Evolutionary conservation across 768 basidiomycete genomes (phyloP).

Genomic region (Collybiopsis luxurians): DNA sequence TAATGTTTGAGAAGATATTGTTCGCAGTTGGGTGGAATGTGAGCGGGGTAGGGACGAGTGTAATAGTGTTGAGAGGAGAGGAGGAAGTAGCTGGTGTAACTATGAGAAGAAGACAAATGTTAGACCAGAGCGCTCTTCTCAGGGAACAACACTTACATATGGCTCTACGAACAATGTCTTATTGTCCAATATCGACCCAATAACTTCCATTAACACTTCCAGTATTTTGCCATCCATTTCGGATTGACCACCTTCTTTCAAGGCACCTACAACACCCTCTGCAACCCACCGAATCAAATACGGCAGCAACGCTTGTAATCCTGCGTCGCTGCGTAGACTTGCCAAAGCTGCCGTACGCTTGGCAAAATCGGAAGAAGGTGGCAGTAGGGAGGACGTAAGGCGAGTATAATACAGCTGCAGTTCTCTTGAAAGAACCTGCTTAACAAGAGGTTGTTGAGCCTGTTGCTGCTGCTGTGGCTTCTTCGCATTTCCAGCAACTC

Average conservation of each 20-base stretch:
- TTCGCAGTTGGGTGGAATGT: slow-evolving; percentile 72
- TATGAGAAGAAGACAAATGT: slow-evolving; percentile 25
- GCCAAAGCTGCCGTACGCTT: slow-evolving; percentile 90
- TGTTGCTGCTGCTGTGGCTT: slow-evolving; percentile 40
- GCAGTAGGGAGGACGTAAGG: slow-evolving; percentile 80
- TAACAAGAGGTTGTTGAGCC: slow-evolving; percentile 76
- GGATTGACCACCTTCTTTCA: slow-evolving; percentile 52
- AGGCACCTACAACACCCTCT: slow-evolving; percentile 73
- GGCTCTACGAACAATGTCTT: slow-evolving; percentile 91
- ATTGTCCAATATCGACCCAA: slow-evolving; percentile 84
- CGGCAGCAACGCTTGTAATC: slow-evolving; percentile 86
- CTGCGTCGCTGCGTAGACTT: slow-evolving; percentile 85
- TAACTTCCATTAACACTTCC: slow-evolving; percentile 81
- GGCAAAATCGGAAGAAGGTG: slow-evolving; percentile 59
- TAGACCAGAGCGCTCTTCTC: slow-evolving; percentile 3
- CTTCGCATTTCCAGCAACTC: slow-evolving; percentile 23
- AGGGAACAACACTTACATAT: slow-evolving; percentile 61
- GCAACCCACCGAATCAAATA: slow-evolving; percentile 95
- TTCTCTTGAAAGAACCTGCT: slow-evolving; percentile 90
- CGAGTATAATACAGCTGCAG: slow-evolving; percentile 93
- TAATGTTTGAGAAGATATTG: slow-evolving; percentile 79
- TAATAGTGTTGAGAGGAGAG: slow-evolving; percentile 87
- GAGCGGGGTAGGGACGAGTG: slow-evolving; percentile 79
- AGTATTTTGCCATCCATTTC: slow-evolving; percentile 71
- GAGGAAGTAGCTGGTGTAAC: slow-evolving; percentile 95